phyloP scores from a whole-genome alignment of 179 eudicot genomes.

The Camellia oleifera region DNA sequence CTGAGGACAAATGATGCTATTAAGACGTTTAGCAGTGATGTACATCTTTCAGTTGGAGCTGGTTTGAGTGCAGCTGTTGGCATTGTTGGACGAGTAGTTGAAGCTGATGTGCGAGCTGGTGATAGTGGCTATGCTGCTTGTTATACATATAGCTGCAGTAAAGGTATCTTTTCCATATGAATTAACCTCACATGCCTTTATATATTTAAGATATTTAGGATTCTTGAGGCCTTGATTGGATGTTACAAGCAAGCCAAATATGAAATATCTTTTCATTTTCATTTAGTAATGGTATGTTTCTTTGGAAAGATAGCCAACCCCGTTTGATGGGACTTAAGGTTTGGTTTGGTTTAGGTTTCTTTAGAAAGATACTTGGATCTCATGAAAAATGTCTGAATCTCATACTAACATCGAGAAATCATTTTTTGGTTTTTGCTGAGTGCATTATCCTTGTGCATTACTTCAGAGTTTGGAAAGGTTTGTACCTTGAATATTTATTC shows the following conservation, averaged over 20 bases:
- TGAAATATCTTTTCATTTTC: background rate
- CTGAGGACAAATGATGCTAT: conserved; percentile 77
- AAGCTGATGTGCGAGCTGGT: conserved; percentile 86
- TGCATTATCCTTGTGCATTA: no score
- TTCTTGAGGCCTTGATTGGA: background rate
- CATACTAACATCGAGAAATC: background rate
- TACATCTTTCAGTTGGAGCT: conserved; percentile 82
- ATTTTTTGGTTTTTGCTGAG: background rate
- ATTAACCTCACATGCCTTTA: background rate
- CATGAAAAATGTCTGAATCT: background rate
- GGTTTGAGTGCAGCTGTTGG: conserved; percentile 94
- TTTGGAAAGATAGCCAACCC: background rate
- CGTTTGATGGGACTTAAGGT: no score
- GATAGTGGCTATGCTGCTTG: conserved; percentile 78
- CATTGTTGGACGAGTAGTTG: conserved; percentile 70
- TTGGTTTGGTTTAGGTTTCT: no score
- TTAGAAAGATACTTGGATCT: background rate
- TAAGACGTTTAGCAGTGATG: conserved; percentile 69
- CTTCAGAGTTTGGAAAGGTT: no score
- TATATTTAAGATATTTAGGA: background rate
- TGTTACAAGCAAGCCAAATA: background rate
- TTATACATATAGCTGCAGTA: conserved; percentile 90
- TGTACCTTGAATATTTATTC: no score
- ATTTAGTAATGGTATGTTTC: background rate
- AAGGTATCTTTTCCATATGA: conserved; percentile 43